These are phyloP conservation scores for Sordariomycetes sp. DNA, from an alignment of 2,329 filamentous ascomycete species.

Conservation along the genomic window DNA sequence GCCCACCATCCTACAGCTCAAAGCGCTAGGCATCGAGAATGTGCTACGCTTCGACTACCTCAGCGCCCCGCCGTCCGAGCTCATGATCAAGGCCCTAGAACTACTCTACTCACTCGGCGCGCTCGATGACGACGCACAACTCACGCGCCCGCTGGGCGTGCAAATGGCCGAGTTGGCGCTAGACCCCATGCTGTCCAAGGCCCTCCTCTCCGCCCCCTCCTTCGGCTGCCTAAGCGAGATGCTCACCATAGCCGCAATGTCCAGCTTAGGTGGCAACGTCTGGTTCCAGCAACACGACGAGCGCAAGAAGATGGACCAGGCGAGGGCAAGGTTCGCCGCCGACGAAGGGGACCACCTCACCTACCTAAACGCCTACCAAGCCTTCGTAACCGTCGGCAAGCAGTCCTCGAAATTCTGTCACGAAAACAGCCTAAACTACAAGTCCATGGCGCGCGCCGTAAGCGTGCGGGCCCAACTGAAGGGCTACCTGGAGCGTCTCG, in stretches of 20 bases:
- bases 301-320: constrained; percentile 60
- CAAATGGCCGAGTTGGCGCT: constrained; percentile 90
- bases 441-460: constrained; percentile 67
- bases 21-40: constrained; percentile 91
- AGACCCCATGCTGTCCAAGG: constrained; percentile 92
- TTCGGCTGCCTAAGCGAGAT: constrained; percentile 79
- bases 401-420: constrained; percentile 81
- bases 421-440: constrained; percentile 78
- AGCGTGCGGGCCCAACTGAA: constrained; percentile 79
- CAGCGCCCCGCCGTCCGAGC: constrained; percentile 70
- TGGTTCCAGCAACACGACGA: constrained; percentile 74
- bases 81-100: constrained; percentile 77
- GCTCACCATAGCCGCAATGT: constrained; percentile 88
- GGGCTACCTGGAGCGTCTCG: constrained; percentile 77
- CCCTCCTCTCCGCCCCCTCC: constrained; percentile 58
- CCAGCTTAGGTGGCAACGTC: constrained; percentile 66
- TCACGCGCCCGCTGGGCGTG: constrained; percentile 76
- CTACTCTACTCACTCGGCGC: constrained; percentile 78
- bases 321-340: constrained; percentile 70
- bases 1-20: constrained; percentile 77
- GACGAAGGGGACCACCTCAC: constrained; percentile 93
- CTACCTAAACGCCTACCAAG: constrained; percentile 82
- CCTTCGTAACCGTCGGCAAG: constrained; percentile 70
- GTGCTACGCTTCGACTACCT: constrained; percentile 83
- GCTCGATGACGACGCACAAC: constrained; percentile 77